Conservation (phyloP, 805 yeast genomes). For the Nakazawaea anatomiae region DNA sequence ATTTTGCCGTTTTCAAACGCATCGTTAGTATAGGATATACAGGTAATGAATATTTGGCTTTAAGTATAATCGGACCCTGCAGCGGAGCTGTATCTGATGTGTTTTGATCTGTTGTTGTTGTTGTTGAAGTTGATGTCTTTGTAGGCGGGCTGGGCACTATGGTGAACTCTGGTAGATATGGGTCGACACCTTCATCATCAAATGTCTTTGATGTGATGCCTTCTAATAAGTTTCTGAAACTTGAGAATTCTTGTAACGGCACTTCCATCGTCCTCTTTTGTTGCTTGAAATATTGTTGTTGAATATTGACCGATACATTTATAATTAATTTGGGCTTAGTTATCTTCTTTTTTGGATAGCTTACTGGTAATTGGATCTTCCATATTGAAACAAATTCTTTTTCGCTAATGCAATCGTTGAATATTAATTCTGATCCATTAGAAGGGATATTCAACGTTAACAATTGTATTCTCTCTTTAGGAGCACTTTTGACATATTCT, state of each 20-base stretch:
- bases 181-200: not conserved
- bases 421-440: constrained; percentile 1
- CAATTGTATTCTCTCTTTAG: constrained; percentile 2
- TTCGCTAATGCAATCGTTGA: not conserved
- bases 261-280: not conserved
- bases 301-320: not conserved
- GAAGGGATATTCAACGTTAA: not conserved
- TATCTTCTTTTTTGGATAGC: constrained; percentile 10
- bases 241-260: not conserved
- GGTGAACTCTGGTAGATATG: constrained; percentile 1
- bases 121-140: not conserved
- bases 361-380: constrained; percentile 7
- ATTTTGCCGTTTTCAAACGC: constrained; percentile 9
- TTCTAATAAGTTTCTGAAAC: constrained; percentile 2
- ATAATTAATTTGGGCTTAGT: constrained; percentile 7
- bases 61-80: not conserved
- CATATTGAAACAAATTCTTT: constrained; percentile 3
- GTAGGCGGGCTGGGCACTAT: not conserved
- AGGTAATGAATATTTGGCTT: constrained; percentile 6
- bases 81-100: not conserved
- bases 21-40: constrained; percentile 7
- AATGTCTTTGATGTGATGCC: constrained; percentile 9
- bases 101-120: not conserved
- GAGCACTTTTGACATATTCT: not conserved
- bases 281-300: not conserved